These are phyloP conservation scores for Backusella circina DNA, from an alignment of 192 early-diverging fungal genomes.

Conservation along the genomic window DNA sequence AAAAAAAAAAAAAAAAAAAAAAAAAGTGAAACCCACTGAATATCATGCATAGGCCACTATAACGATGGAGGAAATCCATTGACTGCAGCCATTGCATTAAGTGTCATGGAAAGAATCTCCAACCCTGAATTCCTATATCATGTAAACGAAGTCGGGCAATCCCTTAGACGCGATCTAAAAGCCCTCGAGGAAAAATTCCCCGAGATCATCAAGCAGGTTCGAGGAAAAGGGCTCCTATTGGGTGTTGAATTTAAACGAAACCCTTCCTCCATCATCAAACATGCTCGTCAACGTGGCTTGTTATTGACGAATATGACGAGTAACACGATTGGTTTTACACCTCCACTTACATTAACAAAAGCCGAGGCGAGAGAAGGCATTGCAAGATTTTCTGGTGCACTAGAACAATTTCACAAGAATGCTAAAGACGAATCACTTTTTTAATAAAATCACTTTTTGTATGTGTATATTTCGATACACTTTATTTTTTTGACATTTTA, in stretches of 20 bases:
- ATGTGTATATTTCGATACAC: too few species aligned
- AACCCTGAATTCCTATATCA: constrained; percentile 67
- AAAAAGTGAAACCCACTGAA: too few species aligned
- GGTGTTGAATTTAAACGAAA: constrained; percentile 74
- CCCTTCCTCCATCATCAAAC: constrained; percentile 57
- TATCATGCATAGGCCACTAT: constrained; percentile 90
- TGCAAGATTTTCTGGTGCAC: neutral
- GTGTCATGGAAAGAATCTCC: constrained; percentile 65
- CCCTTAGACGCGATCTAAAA: constrained; percentile 51
- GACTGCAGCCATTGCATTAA: constrained; percentile 75
- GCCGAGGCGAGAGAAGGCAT: constrained; percentile 70
- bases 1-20: too few species aligned
- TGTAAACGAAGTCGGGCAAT: constrained; percentile 58
- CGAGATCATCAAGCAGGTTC: constrained; percentile 63
- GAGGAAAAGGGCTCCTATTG: constrained; percentile 80
- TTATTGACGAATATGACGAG: constrained; percentile 70
- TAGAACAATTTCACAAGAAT: neutral
- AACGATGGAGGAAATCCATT: constrained; percentile 82
- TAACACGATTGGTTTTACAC: constrained; percentile 86
- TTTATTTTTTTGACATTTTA: neutral
- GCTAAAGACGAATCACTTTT: neutral
- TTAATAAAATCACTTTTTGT: neutral
- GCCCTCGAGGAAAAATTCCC: constrained; percentile 35
- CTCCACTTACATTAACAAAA: constrained; percentile 76
- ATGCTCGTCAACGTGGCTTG: constrained; percentile 68